phyloP scores from a whole-genome alignment of 768 basidiomycete genomes.

The Termitomyces sp. region DNA sequence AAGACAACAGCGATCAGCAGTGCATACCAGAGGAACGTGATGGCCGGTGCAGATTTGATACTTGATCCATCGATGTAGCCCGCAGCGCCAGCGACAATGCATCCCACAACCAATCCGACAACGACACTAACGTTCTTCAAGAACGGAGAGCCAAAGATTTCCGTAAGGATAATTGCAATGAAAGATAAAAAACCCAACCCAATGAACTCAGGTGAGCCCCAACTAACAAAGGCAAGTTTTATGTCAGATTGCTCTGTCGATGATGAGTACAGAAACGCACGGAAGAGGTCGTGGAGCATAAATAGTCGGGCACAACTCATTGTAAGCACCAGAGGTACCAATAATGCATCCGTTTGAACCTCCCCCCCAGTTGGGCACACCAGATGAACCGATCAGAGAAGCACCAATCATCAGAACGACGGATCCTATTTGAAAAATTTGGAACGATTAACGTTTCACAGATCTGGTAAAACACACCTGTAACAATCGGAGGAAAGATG shows the following conservation, averaged over 20 bases:
- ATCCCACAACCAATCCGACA: conserved; percentile 68
- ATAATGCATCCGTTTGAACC: conserved; percentile 66
- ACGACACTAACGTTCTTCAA: conserved; percentile 77
- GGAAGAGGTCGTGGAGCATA: conserved; percentile 63
- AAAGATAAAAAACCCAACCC: conserved; percentile 86
- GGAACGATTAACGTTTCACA: background rate
- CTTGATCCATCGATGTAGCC: conserved; percentile 69
- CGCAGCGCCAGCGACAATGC: conserved; percentile 73
- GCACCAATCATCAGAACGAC: conserved; percentile 80
- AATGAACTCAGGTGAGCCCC: conserved; percentile 81
- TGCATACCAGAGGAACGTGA: conserved; percentile 73
- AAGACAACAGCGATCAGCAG: background rate
- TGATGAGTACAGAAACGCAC: conserved; percentile 23
- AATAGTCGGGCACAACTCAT: conserved; percentile 67
- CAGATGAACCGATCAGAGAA: conserved; percentile 67
- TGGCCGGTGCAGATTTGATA: conserved; percentile 63
- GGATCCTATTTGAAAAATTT: conserved; percentile 38
- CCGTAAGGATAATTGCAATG: conserved; percentile 67
- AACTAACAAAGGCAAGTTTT: conserved; percentile 28
- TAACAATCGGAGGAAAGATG: conserved; percentile 78
- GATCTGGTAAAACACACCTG: conserved; percentile 33
- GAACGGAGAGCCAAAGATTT: conserved; percentile 83
- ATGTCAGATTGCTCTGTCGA: background rate
- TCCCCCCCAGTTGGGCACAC: conserved; percentile 79
- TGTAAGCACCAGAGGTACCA: conserved; percentile 61